phyloP scores from a whole-genome alignment of 2,329 filamentous ascomycete species.

The Helicocarpus griseus region DNA sequence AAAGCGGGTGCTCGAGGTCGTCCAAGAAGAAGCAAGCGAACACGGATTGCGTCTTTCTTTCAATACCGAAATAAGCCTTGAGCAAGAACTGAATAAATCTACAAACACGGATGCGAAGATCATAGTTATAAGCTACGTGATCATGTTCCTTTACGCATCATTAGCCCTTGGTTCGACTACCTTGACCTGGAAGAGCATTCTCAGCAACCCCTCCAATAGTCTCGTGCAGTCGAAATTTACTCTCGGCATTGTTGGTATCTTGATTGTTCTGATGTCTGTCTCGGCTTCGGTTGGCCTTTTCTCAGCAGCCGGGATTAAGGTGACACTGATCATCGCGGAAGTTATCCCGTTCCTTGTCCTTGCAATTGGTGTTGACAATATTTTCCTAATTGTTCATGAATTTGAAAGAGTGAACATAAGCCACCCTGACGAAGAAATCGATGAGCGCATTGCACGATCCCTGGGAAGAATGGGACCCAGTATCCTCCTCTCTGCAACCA shows the following conservation, averaged over 20 bases:
- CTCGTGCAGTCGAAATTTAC: slow-evolving; percentile 96
- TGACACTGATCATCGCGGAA: slow-evolving; percentile 94
- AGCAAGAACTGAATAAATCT: slow-evolving; percentile 93
- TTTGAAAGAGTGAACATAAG: slow-evolving; percentile 91
- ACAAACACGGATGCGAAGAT: slow-evolving; percentile 98
- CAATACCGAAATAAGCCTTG: slow-evolving; percentile 87
- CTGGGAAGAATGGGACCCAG: slow-evolving; percentile 96
- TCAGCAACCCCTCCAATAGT: slow-evolving; percentile 72
- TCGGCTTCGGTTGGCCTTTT: slow-evolving; percentile 91
- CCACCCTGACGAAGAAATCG: slow-evolving; percentile 78
- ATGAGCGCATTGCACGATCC: slow-evolving; percentile 74
- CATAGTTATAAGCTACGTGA: slow-evolving; percentile 88
- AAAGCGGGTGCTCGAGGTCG: slow-evolving; percentile 61
- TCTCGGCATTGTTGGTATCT: slow-evolving; percentile 83
- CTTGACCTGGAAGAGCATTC: slow-evolving; percentile 63
- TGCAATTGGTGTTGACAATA: slow-evolving; percentile 96
- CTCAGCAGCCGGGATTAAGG: slow-evolving; percentile 82
- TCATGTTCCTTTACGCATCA: slow-evolving; percentile 98
- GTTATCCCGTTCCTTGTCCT: slow-evolving; percentile 96
- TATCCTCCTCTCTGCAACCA: slow-evolving; percentile 87
- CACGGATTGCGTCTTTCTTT: slow-evolving; percentile 83
- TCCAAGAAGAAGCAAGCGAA: slow-evolving; percentile 67
- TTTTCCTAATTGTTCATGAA: slow-evolving; percentile 96
- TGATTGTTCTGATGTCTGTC: slow-evolving; percentile 97
- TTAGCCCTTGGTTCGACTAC: slow-evolving; percentile 83